Base-by-base conservation (phyloP, 2,329 filamentous ascomycete genomes). In the Ceratocystis albifundus region DNA sequence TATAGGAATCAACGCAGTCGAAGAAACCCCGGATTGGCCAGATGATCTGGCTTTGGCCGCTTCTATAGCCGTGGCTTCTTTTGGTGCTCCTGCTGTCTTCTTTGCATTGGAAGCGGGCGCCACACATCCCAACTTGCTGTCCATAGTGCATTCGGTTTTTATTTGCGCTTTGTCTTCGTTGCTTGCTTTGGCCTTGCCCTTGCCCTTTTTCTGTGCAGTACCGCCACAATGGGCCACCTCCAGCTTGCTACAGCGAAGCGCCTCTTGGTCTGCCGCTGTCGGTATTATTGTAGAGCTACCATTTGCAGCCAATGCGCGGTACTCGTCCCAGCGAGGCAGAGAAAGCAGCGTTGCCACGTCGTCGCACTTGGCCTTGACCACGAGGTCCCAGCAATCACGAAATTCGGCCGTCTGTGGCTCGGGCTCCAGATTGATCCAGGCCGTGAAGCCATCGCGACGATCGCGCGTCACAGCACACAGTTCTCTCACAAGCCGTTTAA, bases 351-450 rank as follows among this genome's bases (percentile, higher is more conserved):
- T 82, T 22, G 94, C 94, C 48, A 99, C 88, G 69, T 91, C 86
- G 74, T 99, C 94, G 73, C 90, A 94, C 71, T 88, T 88, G 22
- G 90, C 92, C 70, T 85, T 86, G 45, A 99, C 88, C 20, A 97
- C 85, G 68, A 96, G 77, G 75, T 99, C 94, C 88, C 92, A 99
- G 72, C 90, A 91, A 69, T 95, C 88, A 73, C 93, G 92, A 69
- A 97, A 87, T 67, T 96, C 91, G 70, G 84, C 86, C 22, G 89
- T 88, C 55, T 86, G 82, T 0, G 94, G 94, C 70, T 90, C 89
- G 0, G 89, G 81, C 68, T 96, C 91, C 65, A 90, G 84, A 75
- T 97, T 97, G 76, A 99, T 89, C 90, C 93, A 99, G 62, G 95
- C 87, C 0, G 92, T 90, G 67, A 96, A 84, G 0, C 93, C 92